Base-by-base conservation (phyloP, 78 protist genomes). In the Cavenderia fasciculata region DNA sequence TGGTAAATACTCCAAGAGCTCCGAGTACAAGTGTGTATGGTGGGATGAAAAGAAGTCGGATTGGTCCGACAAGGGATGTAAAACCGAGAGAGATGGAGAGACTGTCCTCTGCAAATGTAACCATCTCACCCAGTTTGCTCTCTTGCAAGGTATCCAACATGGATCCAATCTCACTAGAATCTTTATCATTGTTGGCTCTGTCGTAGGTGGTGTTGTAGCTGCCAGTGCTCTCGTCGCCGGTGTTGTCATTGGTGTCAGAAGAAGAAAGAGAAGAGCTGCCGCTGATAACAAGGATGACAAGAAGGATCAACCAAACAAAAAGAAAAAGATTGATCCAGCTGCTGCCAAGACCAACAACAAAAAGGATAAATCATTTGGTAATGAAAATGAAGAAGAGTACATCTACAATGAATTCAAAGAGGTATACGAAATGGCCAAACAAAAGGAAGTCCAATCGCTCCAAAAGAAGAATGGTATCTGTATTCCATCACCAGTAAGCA, bases 351-450 rank as follows among this genome's bases (percentile, higher is more conserved):
- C 6, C 2, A 75, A 59, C 2, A 38, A 54, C 5, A 82, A 49
- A 31, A 61, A 47, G 0, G 62, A 82, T 43, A 2, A 8, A 27
- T 63, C 73, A 21, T 82, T 82, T 82, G 90, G 90, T 82, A 78
- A 82, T 56, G 90, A 82, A 69, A 82, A 82, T 44, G 76, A 56
- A 2, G 31, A 51, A 56, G 77, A 82, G 40, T 82, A 52, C n/a
- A 82, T 82, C 41, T 49, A 68, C 29, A 34, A 65, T 29, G 90
- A 82, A 59, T 82, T 82, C 49, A 82, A 82, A 43, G 90, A 82
- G 27, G 68, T 82, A 1, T 82, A 36, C n/a, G 56, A 47, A 54
- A 49, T 36, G 0, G 70, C 47, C 21, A 82, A 82, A 69, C 49
- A 82, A 59, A 31, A 46, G 29, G 78, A 68, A 47, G 2, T 57